Percentiles rank a stretch among this genome's conserved stretches.
Evolutionary conservation across 345 rosid species (phyloP).

Genomic region (Acer campestre): DNA sequence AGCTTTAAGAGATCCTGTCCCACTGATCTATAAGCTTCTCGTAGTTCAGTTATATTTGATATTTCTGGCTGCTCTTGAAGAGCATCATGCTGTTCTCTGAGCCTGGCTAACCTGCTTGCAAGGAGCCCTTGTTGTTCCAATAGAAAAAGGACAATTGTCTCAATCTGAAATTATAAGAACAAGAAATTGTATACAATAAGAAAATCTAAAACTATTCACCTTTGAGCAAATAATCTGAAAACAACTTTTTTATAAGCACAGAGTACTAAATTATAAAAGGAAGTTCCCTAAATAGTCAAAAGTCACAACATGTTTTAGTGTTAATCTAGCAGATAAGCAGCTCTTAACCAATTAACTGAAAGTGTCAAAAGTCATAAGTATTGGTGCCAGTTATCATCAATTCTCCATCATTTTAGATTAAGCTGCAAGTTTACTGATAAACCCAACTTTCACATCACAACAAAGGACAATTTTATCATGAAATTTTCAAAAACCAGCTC

Average conservation of each 20-base stretch:
- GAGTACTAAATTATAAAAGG: neutral
- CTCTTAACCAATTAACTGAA: neutral
- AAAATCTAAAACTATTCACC: neutral
- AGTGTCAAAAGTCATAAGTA: neutral
- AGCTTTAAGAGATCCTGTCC: slow-evolving; percentile 84
- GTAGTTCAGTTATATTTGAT: slow-evolving; percentile 56
- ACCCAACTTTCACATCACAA: neutral
- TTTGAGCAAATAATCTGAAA: neutral
- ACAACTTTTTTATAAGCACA: slow-evolving; percentile 6
- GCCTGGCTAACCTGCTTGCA: slow-evolving; percentile 63
- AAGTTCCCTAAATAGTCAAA: neutral
- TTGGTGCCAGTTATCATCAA: neutral
- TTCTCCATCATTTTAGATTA: neutral
- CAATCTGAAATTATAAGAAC: slow-evolving; percentile 61
- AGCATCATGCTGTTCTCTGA: slow-evolving; percentile 69
- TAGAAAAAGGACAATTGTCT: slow-evolving; percentile 89
- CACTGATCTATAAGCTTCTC: slow-evolving; percentile 77
- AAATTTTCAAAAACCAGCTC: neutral
- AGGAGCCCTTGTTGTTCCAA: slow-evolving; percentile 96
- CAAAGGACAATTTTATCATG: neutral
- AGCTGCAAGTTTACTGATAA: neutral
- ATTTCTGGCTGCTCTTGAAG: slow-evolving; percentile 70
- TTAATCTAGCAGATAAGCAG: neutral
- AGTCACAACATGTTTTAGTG: slow-evolving; percentile 1
- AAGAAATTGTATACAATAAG: slow-evolving; percentile 7